Base-by-base conservation (phyloP, 306 rosid genomes). In the Pyrus pyrifolia region DNA sequence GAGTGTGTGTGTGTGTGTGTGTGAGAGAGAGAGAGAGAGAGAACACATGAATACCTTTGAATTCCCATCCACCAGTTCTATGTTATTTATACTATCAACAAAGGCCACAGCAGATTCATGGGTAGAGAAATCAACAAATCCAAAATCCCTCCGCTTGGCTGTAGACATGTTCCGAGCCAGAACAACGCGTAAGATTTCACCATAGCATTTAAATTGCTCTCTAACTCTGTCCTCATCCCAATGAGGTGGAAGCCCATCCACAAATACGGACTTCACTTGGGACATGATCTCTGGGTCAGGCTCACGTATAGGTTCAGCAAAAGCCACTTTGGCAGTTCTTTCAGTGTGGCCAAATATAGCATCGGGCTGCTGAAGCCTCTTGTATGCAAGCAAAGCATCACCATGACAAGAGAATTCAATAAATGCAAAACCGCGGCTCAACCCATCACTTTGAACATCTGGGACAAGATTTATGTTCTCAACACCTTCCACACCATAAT, bases 311-410 rank as follows among this genome's bases (percentile, higher is more conserved):
- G 96, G 96, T 83, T 90, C 96, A 64, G 94, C 93, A 88, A 93
- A 93, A 70, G 91, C 96, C 83, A 93, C 96, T 83, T 93, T 93
- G 65, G 87, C 96, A 38, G 93, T 87, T 83, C 94, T 85, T 85
- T 93, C 98, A 79, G 87, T 68, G 74, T 92, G 96, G 70, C 96
- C 98, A 84, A 93, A 90, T 63, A 93, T 76, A 72, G 77, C 98
- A 81, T 90, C 98, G 25, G 91, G 88, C 84, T 87, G 87, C 81
- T 89, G 98, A 87, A 93, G 93, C 80, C 96, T 87, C 92, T 90
- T 93, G 79, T 88, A 90, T 55, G 96, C 96, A 82, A 77, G 78
- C 96, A 86, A 86, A 68, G 98, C 98, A 74, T 89, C 90, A 31
- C 81, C 87, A 75, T 86, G 93, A 78, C 90, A 90, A 65, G 92